A percentile compares a stretch with the other conserved stretches of the same genome.
These are phyloP conservation scores for Xerocomus potaroensis DNA, from an alignment of 768 basidiomycete species.

Conservation along the genomic window DNA sequence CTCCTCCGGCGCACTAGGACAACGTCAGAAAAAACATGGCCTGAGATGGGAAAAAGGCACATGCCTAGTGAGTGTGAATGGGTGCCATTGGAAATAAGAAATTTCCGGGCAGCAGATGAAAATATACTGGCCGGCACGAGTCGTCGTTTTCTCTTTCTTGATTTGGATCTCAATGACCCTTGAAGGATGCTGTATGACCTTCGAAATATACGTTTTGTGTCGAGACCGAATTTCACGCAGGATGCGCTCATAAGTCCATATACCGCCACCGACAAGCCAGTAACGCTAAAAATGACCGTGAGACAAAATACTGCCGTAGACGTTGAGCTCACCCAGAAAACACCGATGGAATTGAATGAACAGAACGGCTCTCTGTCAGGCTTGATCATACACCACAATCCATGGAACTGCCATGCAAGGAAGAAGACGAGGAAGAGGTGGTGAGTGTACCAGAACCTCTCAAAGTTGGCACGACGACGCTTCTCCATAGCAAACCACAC, in stretches of 20 bases:
- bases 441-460: constrained; percentile 86
- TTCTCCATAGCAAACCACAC: constrained; percentile 86
- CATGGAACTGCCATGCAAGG: constrained; percentile 90
- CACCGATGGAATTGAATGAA: constrained; percentile 78
- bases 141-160: constrained; percentile 89
- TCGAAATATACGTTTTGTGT: constrained; percentile 88
- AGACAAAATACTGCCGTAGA: constrained; percentile 1
- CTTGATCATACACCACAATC: constrained; percentile 96
- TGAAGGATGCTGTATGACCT: constrained; percentile 93
- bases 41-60: not conserved
- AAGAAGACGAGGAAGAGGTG: constrained; percentile 93
- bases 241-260: constrained; percentile 86
- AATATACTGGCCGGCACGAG: constrained; percentile 88
- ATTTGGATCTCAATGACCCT: constrained; percentile 95
- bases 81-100: constrained; percentile 96
- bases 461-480: constrained; percentile 70
- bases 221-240: constrained; percentile 89
- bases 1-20: constrained; percentile 80
- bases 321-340: constrained; percentile 78
- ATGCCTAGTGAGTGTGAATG: constrained; percentile 88
- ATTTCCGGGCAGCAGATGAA: constrained; percentile 89
- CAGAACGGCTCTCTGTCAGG: constrained; percentile 88
- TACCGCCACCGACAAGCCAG: constrained; percentile 82
- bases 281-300: constrained; percentile 53
- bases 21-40: not conserved